A percentile compares a stretch with the other conserved stretches of the same genome.
Evolutionary conservation across 306 rosid genomes (phyloP).

Genomic region (Macrotyloma uniflorum): DNA sequence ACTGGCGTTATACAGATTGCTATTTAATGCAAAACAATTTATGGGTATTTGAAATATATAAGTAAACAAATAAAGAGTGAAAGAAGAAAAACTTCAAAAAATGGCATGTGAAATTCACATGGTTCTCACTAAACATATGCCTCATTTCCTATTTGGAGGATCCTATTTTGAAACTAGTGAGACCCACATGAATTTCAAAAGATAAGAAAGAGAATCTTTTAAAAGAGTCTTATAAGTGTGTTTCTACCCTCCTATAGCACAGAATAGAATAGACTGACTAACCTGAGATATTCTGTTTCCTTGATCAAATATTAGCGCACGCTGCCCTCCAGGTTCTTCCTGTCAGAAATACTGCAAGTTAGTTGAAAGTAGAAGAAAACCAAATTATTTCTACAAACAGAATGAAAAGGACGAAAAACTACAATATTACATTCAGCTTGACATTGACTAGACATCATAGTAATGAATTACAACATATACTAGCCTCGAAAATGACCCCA

Average conservation of each 20-base stretch:
- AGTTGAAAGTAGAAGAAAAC: conserved; percentile 4
- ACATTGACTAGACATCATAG: neutral
- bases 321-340: conserved; percentile 99
- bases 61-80: conserved; percentile 16
- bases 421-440: conserved; percentile 7
- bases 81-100: neutral
- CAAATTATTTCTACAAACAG: conserved; percentile 20
- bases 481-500: neutral
- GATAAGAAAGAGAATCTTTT: neutral
- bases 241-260: neutral
- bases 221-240: neutral
- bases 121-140: neutral
- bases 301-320: conserved; percentile 92
- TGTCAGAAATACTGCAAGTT: conserved; percentile 41
- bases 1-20: conserved; percentile 8
- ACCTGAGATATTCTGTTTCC: conserved; percentile 98
- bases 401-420: neutral
- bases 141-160: neutral
- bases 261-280: conserved; percentile 27
- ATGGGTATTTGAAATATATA: neutral
- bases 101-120: neutral
- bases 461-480: neutral
- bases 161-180: neutral
- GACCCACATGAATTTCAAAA: neutral
- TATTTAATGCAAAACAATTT: conserved; percentile 10